phyloP scores from a whole-genome alignment of 805 yeast genomes.

The Yamadazyma akitaensis region DNA sequence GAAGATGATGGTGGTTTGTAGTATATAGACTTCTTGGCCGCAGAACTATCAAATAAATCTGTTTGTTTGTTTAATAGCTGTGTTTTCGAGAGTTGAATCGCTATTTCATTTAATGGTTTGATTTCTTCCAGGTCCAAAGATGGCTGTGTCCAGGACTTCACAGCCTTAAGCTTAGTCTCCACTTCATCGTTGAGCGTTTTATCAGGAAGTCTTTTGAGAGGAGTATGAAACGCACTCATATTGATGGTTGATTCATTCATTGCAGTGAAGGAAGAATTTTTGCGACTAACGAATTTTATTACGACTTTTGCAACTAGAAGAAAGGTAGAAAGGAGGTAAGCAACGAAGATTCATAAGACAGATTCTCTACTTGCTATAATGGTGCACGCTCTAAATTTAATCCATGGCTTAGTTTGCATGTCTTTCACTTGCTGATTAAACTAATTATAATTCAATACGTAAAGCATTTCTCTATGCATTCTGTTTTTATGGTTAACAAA shows the following conservation, averaged over 20 bases:
- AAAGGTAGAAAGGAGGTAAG: neutral
- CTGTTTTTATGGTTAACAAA: neutral
- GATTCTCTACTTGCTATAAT: too few relatives aligned
- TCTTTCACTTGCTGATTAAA: too few relatives aligned
- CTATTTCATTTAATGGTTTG: slow-evolving; percentile 9
- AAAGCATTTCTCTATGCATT: too few relatives aligned
- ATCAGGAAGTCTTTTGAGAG: slow-evolving; percentile 14
- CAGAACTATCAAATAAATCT: slow-evolving; percentile 8
- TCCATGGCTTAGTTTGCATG: too few relatives aligned
- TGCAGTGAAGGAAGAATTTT: neutral
- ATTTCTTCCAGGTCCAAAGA: slow-evolving; percentile 3
- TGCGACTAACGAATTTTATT: neutral
- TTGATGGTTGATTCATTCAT: slow-evolving; percentile 6
- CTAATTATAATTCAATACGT: too few relatives aligned
- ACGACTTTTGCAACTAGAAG: neutral
- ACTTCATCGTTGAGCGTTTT: slow-evolving; percentile 5
- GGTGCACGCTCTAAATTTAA: too few relatives aligned
- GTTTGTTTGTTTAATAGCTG: slow-evolving; percentile 8
- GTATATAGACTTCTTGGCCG: slow-evolving; percentile 22
- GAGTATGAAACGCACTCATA: slow-evolving; percentile 11
- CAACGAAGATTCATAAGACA: too few relatives aligned
- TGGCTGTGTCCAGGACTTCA: neutral
- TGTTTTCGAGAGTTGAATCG: slow-evolving; percentile 8
- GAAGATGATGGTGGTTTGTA: slow-evolving; percentile 31
- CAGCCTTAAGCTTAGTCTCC: neutral